A percentile compares a stretch with the other conserved stretches of the same genome.
Conservation (phyloP, 1,139 yeast genomes). For the Suzukiozyma palmioleophila region DNA sequence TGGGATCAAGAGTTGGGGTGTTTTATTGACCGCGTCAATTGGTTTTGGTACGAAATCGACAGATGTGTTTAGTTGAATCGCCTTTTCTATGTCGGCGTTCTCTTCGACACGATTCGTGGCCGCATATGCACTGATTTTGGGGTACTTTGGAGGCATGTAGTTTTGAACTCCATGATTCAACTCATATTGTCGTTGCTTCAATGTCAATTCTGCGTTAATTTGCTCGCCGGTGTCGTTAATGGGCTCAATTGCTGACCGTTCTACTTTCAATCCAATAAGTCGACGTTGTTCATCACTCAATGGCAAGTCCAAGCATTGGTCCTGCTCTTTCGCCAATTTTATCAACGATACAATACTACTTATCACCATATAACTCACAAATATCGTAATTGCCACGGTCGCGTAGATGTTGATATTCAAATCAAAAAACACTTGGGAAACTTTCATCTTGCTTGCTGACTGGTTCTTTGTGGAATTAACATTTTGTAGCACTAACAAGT, state of each 20-base stretch:
- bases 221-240: slow-evolving; percentile 5
- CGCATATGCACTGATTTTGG: neutral
- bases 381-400: slow-evolving; percentile 5
- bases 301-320: slow-evolving; percentile 42
- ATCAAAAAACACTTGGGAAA: neutral
- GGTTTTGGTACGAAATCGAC: neutral
- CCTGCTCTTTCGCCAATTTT: slow-evolving; percentile 26
- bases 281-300: slow-evolving; percentile 33
- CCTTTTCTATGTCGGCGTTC: neutral
- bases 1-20: neutral
- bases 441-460: neutral
- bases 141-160: slow-evolving; percentile 2
- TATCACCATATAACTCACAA: slow-evolving; percentile 7
- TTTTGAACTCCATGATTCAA: slow-evolving; percentile 4
- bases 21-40: no score
- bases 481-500: slow-evolving; percentile 4
- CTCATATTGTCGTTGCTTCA: slow-evolving; percentile 13
- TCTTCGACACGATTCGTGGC: neutral
- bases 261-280: slow-evolving; percentile 28
- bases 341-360: slow-evolving; percentile 14
- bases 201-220: slow-evolving; percentile 11
- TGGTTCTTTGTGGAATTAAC: neutral
- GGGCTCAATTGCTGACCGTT: slow-evolving; percentile 1
- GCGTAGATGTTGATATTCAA: slow-evolving; percentile 7
- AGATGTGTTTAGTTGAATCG: neutral